phyloP scores from a whole-genome alignment of 805 yeast species.

The Candida arabinofermentans region DNA sequence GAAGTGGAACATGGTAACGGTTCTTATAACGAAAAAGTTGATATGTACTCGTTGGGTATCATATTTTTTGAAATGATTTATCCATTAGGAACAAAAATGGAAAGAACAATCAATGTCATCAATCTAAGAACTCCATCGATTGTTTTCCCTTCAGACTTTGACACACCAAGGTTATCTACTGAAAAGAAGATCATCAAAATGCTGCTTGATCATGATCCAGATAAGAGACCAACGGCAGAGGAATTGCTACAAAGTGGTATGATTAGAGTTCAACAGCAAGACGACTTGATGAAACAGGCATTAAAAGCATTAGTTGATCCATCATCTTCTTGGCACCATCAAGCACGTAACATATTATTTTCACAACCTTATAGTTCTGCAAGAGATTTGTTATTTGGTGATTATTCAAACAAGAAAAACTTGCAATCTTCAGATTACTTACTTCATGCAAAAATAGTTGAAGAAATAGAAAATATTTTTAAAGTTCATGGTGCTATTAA shows the following conservation, averaged over 20 bases:
- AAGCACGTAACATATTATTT: slow-evolving; percentile 82
- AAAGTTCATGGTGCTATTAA: slow-evolving; percentile 84
- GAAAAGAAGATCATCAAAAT: slow-evolving; percentile 67
- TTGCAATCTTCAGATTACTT: slow-evolving; percentile 44
- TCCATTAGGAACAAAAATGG: slow-evolving; percentile 88
- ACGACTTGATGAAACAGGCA: slow-evolving; percentile 84
- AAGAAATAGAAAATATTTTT: slow-evolving; percentile 60
- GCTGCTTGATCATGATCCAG: slow-evolving; percentile 77
- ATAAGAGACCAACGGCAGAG: slow-evolving; percentile 73
- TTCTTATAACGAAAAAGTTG: slow-evolving; percentile 89
- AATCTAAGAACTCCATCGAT: slow-evolving; percentile 55
- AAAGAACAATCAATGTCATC: slow-evolving; percentile 71
- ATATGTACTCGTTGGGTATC: slow-evolving; percentile 91
- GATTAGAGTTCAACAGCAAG: slow-evolving; percentile 86
- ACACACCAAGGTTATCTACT: slow-evolving; percentile 40
- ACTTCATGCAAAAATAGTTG: slow-evolving; percentile 55
- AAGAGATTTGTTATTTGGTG: slow-evolving; percentile 78
- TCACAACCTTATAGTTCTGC: slow-evolving; percentile 83
- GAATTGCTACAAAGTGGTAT: slow-evolving; percentile 74
- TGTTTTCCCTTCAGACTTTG: slow-evolving; percentile 70
- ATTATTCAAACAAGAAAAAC: slow-evolving; percentile 25
- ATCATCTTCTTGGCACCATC: slow-evolving; percentile 90
- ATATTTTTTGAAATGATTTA: slow-evolving; percentile 95
- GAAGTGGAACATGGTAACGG: slow-evolving; percentile 76
- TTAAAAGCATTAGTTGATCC: slow-evolving; percentile 82